Conservation (phyloP, 2,329 filamentous ascomycete species). For the Xylogone sp. region DNA sequence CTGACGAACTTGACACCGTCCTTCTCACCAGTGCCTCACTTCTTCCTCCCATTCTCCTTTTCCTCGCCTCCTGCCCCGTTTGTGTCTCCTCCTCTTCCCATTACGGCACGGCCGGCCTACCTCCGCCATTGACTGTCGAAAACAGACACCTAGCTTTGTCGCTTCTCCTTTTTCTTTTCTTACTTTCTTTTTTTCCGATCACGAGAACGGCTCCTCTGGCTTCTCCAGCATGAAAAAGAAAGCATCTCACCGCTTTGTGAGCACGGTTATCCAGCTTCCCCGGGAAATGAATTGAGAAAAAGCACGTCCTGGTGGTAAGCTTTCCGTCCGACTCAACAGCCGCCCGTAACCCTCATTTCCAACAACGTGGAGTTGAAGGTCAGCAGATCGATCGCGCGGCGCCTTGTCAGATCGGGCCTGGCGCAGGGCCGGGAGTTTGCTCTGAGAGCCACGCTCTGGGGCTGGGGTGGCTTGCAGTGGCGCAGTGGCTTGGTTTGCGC, state of each 20-base stretch:
- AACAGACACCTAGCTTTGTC: neutral
- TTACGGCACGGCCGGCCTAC: neutral
- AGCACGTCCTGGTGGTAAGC: too few relatives aligned
- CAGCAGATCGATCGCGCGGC: neutral
- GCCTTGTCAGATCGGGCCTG: neutral
- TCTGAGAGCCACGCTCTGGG: neutral
- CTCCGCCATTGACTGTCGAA: neutral
- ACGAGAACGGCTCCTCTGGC: neutral
- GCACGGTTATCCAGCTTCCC: neutral
- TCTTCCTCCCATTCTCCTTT: neutral
- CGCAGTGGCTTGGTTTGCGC: neutral
- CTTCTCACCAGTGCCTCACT: too few relatives aligned
- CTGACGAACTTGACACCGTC: too few relatives aligned
- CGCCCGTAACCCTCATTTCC: neutral
- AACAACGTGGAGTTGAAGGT: neutral
- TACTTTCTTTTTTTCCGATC: slow-evolving; percentile 2
- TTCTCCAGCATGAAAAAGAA: neutral
- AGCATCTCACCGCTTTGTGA: neutral
- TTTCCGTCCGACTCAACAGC: too few relatives aligned
- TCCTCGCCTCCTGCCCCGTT: neutral
- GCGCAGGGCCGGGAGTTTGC: neutral
- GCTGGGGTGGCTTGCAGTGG: neutral
- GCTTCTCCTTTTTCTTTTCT: neutral
- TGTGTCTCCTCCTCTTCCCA: too few relatives aligned
- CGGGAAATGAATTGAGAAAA: neutral